Conservation (phyloP, 2,329 filamentous ascomycete genomes). For the Fusarium torreyae region DNA sequence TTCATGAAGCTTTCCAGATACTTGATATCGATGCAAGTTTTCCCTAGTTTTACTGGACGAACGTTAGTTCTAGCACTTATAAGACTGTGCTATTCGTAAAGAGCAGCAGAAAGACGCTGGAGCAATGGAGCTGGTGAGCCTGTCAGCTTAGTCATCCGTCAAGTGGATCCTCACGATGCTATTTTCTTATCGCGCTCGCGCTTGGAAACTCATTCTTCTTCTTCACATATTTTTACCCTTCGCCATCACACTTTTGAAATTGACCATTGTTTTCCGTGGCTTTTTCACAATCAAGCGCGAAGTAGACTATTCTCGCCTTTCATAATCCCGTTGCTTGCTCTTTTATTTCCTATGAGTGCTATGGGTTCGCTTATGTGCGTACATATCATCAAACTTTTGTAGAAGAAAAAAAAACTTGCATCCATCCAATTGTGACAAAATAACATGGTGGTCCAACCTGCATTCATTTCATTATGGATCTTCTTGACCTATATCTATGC, state of each 20-base stretch:
- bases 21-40: too few species aligned
- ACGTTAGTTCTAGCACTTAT: neutral
- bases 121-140: neutral
- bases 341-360: conserved; percentile 60
- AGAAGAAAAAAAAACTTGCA: conserved; percentile 7
- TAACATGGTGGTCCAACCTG: conserved; percentile 39
- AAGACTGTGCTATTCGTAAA: too few species aligned
- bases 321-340: conserved; percentile 72
- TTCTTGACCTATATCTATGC: conserved; percentile 46
- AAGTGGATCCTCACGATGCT: conserved; percentile 34
- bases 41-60: neutral
- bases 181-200: conserved; percentile 23
- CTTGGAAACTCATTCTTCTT: conserved; percentile 46
- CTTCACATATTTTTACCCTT: conserved; percentile 64
- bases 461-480: conserved; percentile 51
- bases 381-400: conserved; percentile 58
- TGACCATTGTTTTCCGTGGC: conserved; percentile 55
- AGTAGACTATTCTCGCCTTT: conserved; percentile 71
- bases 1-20: too few species aligned
- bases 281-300: conserved; percentile 64
- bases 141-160: conserved; percentile 44
- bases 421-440: conserved; percentile 21
- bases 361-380: conserved; percentile 75
- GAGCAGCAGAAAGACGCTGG: too few species aligned
- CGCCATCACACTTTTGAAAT: conserved; percentile 56